Evolutionary conservation across 108 stramenopile species (phyloP), one percentile per base, ranked within the genome.

Genomic region (Fragilaria crotonensis): DNA sequence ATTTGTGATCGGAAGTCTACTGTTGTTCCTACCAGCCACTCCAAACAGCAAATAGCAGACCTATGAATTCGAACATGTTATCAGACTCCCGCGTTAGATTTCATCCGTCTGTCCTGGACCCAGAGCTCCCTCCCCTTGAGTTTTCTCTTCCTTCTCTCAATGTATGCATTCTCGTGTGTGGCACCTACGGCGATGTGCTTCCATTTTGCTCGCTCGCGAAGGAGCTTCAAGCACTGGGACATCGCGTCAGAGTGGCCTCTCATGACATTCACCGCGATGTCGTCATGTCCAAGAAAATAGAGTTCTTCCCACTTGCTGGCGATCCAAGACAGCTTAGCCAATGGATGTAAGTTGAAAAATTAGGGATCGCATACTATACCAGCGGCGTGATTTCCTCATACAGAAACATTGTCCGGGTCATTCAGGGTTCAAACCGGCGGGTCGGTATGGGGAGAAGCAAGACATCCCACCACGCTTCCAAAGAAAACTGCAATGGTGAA

Each of bases 251-350:
- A 14, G 67, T 87, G 33, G 85, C 79, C 18, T 68, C 79, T 7
- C 85, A 87, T 67, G 67, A 70, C 46, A 59, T 67, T 9, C 81
- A 87, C 66, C 71, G 85, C 0, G 27, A 62, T 5, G 69, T 65
- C 9, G 87, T 93, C 9, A 59, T 58, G 2, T 66, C 66, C 0
- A 61, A 70, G 5, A 67, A 61, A 22, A 73, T 88, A 30, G 85
- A 89, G 30, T 93, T 81, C 57, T 93, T 81, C 54, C 91, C 91
- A 14, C 60, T 93, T 47, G 91, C 76, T 5, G 91, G 91, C 20
- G 85, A 93, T 71, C 87, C 91, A 1, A 76, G 76, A 54, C 33
- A 73, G 36, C 59, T 87, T 14, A 63, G 59, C 14, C 52, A 66
- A 45, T 85, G 83, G 83, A 85, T 78, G 78, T 30, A 25, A 55